Evolutionary conservation across 2,329 filamentous ascomycete species (phyloP), one percentile per base, ranked within the genome.

Genomic region (Neonectria punicea): DNA sequence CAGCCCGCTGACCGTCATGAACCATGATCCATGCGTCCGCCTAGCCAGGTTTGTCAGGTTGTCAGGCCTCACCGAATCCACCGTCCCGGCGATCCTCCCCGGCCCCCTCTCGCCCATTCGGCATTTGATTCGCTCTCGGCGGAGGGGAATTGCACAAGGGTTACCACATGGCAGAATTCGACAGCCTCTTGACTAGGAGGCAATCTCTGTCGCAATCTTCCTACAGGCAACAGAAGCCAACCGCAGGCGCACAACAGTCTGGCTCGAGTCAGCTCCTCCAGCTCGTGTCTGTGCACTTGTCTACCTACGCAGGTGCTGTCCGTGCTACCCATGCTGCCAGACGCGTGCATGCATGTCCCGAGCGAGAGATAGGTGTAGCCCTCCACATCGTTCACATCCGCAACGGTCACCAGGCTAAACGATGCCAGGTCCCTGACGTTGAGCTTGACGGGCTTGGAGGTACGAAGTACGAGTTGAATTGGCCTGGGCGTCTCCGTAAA

Each of bases 21-120:
- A 6, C 51, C 58, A 62, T 62, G 53, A 62, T 25, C 59, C 53
- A 57, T 62, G 59, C 36, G n/a, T 25, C 20, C 18, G 7, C 14
- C 36, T 20, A n/a, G 14, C 14, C 36, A 16, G 14, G 36, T 39
- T 39, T 39, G 30, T 16, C 36, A 39, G 14, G 36, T 20, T 13
- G 39, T 18, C 41, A 13, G 36, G 13, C 36, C 25, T 43, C 53
- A 44, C 34, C 39, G 7, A 22, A 41, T 28, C 36, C 51, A 55
- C 36, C 25, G 43, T 49, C 58, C 32, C 18, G 41, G 30, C 43
- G 43, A 61, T 61, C 58, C 32, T 50, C 28, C 39, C 39, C 39
- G 25, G 18, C 36, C 54, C 36, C 32, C 22, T 28, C 18, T 25
- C 16, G 41, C 30, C 25, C 43, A 46, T 46, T 50, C 36, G 49